A percentile compares a stretch with the other conserved stretches of the same genome.
These are phyloP conservation scores for Gossypium laxum DNA, from an alignment of 441 rosid species.

Conservation along the genomic window DNA sequence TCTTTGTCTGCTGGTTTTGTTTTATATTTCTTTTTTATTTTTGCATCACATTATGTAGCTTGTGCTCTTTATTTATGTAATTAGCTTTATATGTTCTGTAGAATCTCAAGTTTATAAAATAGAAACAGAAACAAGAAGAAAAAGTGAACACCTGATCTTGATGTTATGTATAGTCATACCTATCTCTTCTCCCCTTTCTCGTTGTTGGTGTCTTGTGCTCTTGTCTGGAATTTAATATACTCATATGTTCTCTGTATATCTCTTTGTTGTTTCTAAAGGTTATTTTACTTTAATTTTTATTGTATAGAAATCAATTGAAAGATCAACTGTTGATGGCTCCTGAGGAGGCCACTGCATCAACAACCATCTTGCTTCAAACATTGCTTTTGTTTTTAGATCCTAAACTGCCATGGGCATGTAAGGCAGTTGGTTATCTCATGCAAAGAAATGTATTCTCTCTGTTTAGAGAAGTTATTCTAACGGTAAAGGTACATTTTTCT, in stretches of 20 bases:
- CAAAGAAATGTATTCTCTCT: conserved; percentile 45
- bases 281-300: conserved; percentile 17
- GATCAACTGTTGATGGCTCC: conserved; percentile 45
- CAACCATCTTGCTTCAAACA: conserved; percentile 57
- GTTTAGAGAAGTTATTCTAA: conserved; percentile 56
- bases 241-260: not conserved
- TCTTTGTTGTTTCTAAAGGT: conserved; percentile 10
- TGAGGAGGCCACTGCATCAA: conserved; percentile 33
- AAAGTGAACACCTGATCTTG: not conserved
- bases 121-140: not conserved
- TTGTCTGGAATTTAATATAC: not conserved
- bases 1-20: conserved; percentile 1
- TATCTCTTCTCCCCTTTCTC: not conserved
- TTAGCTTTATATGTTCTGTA: not conserved
- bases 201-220: not conserved
- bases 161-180: not conserved
- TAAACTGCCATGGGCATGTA: conserved; percentile 85
- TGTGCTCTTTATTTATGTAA: not conserved
- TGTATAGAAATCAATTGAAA: conserved; percentile 49
- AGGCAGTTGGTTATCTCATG: conserved; percentile 54
- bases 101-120: not conserved
- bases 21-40: not conserved
- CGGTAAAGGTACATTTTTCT: conserved; percentile 45
- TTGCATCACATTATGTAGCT: not conserved
- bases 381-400: conserved; percentile 56